A percentile compares a stretch with the other conserved stretches of the same genome.
Evolutionary conservation across 2,329 filamentous ascomycete genomes (phyloP).

Genomic region (Daldinia eschscholtzii): DNA sequence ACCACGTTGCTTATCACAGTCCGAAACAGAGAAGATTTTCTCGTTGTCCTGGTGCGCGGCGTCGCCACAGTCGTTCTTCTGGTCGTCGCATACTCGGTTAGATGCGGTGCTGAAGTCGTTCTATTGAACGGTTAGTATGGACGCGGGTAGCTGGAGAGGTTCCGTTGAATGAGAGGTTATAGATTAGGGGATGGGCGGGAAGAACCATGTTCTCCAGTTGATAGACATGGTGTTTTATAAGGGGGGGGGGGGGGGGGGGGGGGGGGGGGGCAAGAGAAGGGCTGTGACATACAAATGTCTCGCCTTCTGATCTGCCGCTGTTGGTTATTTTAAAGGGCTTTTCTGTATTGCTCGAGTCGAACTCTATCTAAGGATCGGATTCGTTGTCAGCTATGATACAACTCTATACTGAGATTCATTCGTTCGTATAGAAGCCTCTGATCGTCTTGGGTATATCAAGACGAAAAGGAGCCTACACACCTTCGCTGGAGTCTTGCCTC

Average conservation of each 20-base stretch:
- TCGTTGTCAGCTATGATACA: neutral
- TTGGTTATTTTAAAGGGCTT: conserved; percentile 57
- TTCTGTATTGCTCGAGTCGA: conserved; percentile 32
- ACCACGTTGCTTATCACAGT: conserved; percentile 63
- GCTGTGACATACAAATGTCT: conserved; percentile 58
- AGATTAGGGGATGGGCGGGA: neutral
- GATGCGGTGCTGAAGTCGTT: conserved; percentile 59
- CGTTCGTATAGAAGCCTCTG: neutral
- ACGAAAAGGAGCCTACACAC: conserved; percentile 48
- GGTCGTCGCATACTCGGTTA: conserved; percentile 62
- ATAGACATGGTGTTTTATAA: neutral
- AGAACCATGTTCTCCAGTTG: neutral
- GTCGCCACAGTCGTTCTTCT: conserved; percentile 62
- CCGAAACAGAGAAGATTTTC: conserved; percentile 54
- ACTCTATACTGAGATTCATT: neutral
- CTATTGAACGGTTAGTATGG: conserved; percentile 44
- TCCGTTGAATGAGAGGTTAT: neutral
- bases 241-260: no score
- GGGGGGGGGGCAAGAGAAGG: no score
- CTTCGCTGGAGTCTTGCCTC: conserved; percentile 54
- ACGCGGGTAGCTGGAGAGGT: neutral
- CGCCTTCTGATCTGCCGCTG: conserved; percentile 48
- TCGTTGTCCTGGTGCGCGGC: conserved; percentile 27
- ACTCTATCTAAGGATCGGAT: conserved; percentile 20
- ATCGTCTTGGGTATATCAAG: neutral